These are phyloP conservation scores for Cyberlindnera samutprakarnensis DNA, from an alignment of 805 yeast species.

Conservation along the genomic window DNA sequence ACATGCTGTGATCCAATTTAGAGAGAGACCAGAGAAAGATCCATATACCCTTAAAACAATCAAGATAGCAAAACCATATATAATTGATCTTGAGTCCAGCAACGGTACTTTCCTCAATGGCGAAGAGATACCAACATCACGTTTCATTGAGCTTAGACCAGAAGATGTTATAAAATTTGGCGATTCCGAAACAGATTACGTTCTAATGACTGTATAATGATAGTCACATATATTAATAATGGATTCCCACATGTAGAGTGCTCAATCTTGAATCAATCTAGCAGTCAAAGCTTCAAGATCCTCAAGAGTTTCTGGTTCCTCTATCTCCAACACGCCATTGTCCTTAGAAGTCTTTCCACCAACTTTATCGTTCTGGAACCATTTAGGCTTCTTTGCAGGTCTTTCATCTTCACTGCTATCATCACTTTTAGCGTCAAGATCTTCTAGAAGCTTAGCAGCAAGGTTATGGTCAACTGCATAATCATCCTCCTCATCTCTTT, in stretches of 20 bases:
- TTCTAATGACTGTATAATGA: slow-evolving; percentile 3
- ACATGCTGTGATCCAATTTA: slow-evolving; percentile 43
- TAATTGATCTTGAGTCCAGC: slow-evolving; percentile 40
- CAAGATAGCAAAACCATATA: slow-evolving; percentile 25
- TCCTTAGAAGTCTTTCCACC: slow-evolving; percentile 21
- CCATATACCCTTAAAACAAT: slow-evolving; percentile 3
- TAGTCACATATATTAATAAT: neutral
- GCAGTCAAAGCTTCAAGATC: slow-evolving; percentile 87
- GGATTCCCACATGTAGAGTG: neutral
- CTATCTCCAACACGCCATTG: slow-evolving; percentile 52
- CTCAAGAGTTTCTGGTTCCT: slow-evolving; percentile 84
- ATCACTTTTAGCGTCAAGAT: slow-evolving; percentile 22
- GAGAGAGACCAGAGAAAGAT: slow-evolving; percentile 14
- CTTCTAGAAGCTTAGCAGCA: slow-evolving; percentile 24
- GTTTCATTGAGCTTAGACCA: slow-evolving; percentile 34
- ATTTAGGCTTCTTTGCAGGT: slow-evolving; percentile 26
- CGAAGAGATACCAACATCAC: slow-evolving; percentile 28
- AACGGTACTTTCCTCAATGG: slow-evolving; percentile 40
- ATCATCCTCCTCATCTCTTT: slow-evolving; percentile 11
- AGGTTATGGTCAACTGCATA: slow-evolving; percentile 35
- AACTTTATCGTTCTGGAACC: slow-evolving; percentile 29
- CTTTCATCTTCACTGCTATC: slow-evolving; percentile 22
- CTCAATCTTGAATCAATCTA: slow-evolving; percentile 21
- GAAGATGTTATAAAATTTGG: slow-evolving; percentile 37
- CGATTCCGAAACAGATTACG: slow-evolving; percentile 25